Evolutionary conservation across 192 early-diverging fungal species (phyloP).

Genomic region (Bifiguratus adelaidae): DNA sequence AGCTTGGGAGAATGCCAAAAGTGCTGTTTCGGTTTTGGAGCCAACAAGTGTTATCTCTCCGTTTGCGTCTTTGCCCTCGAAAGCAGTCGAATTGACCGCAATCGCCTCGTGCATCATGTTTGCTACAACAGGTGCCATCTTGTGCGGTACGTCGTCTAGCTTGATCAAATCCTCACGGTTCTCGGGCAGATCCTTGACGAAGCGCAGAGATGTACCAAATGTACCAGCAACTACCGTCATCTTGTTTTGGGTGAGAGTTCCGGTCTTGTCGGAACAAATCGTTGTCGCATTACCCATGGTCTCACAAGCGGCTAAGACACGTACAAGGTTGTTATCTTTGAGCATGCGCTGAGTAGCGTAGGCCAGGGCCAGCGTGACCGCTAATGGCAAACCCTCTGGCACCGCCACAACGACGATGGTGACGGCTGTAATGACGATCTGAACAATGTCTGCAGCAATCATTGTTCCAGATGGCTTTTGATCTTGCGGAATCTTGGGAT

Average conservation of each 20-base stretch:
- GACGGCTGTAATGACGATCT: constrained; percentile 82
- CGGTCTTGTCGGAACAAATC: constrained; percentile 98
- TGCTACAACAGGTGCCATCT: constrained; percentile 26
- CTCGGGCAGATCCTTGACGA: constrained; percentile 27
- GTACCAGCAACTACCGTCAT: constrained; percentile 95
- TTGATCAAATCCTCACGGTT: constrained; percentile 25
- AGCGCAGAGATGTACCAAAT: constrained; percentile 62
- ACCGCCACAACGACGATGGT: constrained; percentile 97
- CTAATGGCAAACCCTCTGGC: constrained; percentile 95
- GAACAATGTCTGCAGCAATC: constrained; percentile 54
- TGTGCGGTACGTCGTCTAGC: constrained; percentile 34
- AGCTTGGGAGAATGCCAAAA: constrained; percentile 68
- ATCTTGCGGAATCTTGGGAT: constrained; percentile 27
- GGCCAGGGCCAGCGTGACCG: constrained; percentile 92
- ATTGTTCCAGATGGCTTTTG: too few relatives aligned
- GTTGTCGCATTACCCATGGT: constrained; percentile 99
- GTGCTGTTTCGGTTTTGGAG: constrained; percentile 91
- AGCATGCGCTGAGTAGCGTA: constrained; percentile 93
- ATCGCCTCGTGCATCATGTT: constrained; percentile 57
- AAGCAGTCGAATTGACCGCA: constrained; percentile 75
- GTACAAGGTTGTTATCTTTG: constrained; percentile 95
- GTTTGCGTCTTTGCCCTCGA: constrained; percentile 39
- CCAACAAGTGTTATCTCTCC: constrained; percentile 57
- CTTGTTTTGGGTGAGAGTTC: constrained; percentile 93
- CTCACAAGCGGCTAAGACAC: constrained; percentile 93